Conservation (phyloP, 352 stramenopile species). For the Globisporangium apiculatum region DNA sequence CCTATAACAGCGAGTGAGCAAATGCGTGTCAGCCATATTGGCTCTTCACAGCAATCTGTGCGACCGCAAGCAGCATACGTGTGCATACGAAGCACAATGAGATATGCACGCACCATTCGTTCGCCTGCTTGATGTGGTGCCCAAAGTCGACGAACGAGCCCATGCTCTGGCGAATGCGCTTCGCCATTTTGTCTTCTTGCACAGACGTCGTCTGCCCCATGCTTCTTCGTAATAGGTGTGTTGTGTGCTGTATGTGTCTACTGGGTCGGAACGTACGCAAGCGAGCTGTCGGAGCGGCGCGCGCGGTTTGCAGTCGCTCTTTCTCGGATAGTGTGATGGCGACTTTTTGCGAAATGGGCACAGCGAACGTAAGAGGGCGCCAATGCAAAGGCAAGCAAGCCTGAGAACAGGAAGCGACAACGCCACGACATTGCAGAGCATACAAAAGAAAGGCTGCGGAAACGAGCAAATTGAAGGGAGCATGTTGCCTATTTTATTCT, state of each 20-base stretch:
- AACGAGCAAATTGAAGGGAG: neutral
- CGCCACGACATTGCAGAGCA: neutral
- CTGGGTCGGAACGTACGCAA: neutral
- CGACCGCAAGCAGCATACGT: neutral
- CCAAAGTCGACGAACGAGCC: conserved; percentile 67
- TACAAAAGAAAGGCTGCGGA: conserved; percentile 5
- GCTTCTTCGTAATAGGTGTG: conserved; percentile 1
- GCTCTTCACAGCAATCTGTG: neutral
- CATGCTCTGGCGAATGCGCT: conserved; percentile 60
- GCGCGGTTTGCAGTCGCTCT: neutral
- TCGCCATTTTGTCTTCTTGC: conserved; percentile 70
- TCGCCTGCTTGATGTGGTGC: conserved; percentile 61
- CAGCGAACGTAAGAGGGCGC: neutral
- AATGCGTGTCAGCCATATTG: neutral
- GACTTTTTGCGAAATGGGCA: conserved; percentile 13
- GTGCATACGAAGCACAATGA: neutral
- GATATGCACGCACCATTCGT: conserved; percentile 50
- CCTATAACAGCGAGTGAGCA: conserved; percentile 15
- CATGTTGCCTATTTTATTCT: neutral
- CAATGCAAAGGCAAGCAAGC: too few species aligned
- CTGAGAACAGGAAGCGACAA: conserved; percentile 7
- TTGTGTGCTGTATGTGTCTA: neutral
- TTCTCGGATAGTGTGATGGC: neutral
- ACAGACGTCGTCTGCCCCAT: conserved; percentile 71
- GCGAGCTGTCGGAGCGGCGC: neutral